Evolutionary conservation across 75 land plant genomes (phyloP), one percentile per base, ranked within the genome.

Genomic region (Pinus taeda): DNA sequence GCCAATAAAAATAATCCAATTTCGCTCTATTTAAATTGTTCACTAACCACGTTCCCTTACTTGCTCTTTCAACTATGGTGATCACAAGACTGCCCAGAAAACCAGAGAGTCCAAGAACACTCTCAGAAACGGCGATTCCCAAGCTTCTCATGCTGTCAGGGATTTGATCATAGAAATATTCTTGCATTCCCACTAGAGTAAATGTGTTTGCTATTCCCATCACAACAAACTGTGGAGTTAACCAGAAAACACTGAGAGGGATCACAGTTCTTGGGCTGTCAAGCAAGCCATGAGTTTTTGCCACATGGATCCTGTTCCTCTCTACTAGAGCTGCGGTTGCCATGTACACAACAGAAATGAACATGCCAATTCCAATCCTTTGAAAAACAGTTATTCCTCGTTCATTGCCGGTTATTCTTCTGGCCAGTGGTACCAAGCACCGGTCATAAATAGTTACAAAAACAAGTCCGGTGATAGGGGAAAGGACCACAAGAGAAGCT

Each of bases 61-160:
- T 91, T 9, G 83, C 67, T 1, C 57, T 80, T 49, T 82, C 85
- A 8, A 89, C 79, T 0, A 75, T 49, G 6, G 85, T 89, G 69
- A 93, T 85, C 33, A 93, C 71, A 33, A 89, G 8, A 26, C 92
- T 91, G 53, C 90, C 89, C 15, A 93, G 57, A 67, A 91, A 93
- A 57, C 81, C 89, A 14, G 85, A 88, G 36, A 87, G 88, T 1
- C 91, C 85, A 6, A 76, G 71, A 15, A 81, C 79, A 36, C 81
- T 78, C 60, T 83, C 33, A 45, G 76, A 82, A n/a, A 86, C 36
- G 26, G 88, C 85, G 8, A 79, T 79, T 57, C 88, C 88, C 24
- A 86, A 63, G 75, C 88, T 86, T 14, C 88, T 76, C 81, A 83
- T 83, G 29, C 37, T 70, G 67, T 86, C 88, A 24, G 88, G 85